Evolutionary conservation across 2,329 filamentous ascomycete species (phyloP).

Genomic region (Cordyceps javanica): DNA sequence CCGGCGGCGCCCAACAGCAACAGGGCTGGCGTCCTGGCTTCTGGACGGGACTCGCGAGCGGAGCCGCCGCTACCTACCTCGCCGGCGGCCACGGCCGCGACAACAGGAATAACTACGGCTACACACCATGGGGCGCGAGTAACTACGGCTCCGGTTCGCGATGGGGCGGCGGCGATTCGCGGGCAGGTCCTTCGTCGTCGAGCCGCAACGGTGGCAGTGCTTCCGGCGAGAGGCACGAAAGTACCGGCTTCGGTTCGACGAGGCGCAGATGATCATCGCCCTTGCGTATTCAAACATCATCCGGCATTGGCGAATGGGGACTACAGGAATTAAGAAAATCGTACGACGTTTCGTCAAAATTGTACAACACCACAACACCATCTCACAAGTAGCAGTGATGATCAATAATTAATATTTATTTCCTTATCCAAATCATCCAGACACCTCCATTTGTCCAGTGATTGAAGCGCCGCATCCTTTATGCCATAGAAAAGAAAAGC

Average conservation of each 20-base stretch:
- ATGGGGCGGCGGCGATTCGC: slow-evolving; percentile 25
- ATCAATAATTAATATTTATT: background rate
- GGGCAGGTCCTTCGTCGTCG: slow-evolving; percentile 28
- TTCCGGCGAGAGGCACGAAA: slow-evolving; percentile 49
- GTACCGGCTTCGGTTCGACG: slow-evolving; percentile 69
- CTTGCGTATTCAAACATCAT: background rate
- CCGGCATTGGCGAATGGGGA: too few species aligned
- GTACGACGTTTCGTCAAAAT: background rate
- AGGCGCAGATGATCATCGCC: slow-evolving; percentile 41
- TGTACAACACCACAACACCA: background rate
- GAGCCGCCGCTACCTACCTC: slow-evolving; percentile 62
- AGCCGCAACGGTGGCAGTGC: slow-evolving; percentile 30
- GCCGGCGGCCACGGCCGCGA: slow-evolving; percentile 45
- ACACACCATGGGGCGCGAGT: slow-evolving; percentile 17
- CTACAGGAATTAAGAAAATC: background rate
- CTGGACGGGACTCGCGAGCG: slow-evolving; percentile 59
- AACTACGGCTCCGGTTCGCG: slow-evolving; percentile 26
- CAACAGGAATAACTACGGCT: slow-evolving; percentile 22
- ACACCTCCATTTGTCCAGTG: background rate
- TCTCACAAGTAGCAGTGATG: background rate
- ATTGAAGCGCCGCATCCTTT: slow-evolving; percentile 6
- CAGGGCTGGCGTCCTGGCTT: slow-evolving; percentile 18
- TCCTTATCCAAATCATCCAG: slow-evolving; percentile 11
- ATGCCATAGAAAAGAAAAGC: slow-evolving; percentile 2
- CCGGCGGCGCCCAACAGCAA: slow-evolving; percentile 22